Evolutionary conservation across 306 rosid species (phyloP), one percentile per base, ranked within the genome.

Genomic region (Castanea sativa): DNA sequence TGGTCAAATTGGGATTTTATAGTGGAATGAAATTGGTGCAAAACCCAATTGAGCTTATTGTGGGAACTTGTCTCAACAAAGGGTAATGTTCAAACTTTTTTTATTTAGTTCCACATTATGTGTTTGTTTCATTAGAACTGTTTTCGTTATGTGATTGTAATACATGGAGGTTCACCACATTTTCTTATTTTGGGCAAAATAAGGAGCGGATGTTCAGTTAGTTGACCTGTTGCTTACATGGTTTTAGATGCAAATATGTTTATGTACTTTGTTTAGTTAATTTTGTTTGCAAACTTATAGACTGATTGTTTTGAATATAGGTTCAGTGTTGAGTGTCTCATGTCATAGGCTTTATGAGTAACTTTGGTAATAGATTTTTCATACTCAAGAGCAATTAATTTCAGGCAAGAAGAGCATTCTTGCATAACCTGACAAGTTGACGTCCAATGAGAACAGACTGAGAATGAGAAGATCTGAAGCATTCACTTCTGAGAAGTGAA

Each of bases 261-360:
- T 16, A 23, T 64, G 18, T 33, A 32, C 69, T 63, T 41, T 74
- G 71, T 52, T 45, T 58, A 43, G 30, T 51, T 74, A 71, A 63
- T 67, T 75, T 51, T 67, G 21, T 68, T 23, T 43, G 32, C 45
- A 59, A 8, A 23, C 8, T 51, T 38, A 16, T 57, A 67, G 57
- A 43, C 63, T 45, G 69, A 64, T 82, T 80, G 35, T 74, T 83
- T 56, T 83, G 79, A 75, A 51, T 84, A 21, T 83, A 85, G 86
- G 82, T 78, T 53, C 69, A 55, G 73, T 61, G 25, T 61, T 49
- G 61, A 70, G 69, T 60, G 73, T 83, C 19, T 55, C 57, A 30
- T 81, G 59, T 70, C 27, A 27, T 68, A 71, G 79, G 83, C 43
- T 71, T 84, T 69, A 80, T 85, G 73, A 77, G 51, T 85, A 75